Conservation (phyloP, 1,284 basidiomycete species). For the Apiotrichum laibachii region DNA sequence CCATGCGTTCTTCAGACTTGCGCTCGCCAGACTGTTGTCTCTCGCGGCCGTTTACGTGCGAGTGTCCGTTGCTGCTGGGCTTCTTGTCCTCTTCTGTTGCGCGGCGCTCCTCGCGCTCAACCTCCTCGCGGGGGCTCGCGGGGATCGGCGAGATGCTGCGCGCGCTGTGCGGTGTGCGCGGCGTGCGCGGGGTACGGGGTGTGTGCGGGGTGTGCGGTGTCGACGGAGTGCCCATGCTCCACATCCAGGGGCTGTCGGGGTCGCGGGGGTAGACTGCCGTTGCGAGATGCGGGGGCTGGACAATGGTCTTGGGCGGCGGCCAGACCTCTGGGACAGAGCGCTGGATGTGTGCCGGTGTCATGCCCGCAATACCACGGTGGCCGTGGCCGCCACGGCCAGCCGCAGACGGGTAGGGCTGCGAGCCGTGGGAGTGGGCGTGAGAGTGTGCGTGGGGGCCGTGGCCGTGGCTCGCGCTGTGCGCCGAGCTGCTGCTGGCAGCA, state of each 20-base stretch:
- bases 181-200: neutral
- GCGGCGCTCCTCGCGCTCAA: neutral
- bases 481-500: no score
- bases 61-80: neutral
- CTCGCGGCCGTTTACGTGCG: neutral
- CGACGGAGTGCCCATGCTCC: conserved; percentile 7
- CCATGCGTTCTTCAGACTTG: neutral
- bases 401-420: conserved; percentile 1
- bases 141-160: neutral
- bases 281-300: conserved; percentile 13
- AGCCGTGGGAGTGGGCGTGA: neutral
- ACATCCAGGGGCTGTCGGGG: conserved; percentile 27
- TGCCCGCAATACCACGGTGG: neutral
- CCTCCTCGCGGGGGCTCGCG: conserved; percentile 1
- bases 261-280: conserved; percentile 36
- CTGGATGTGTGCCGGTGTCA: neutral
- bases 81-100: neutral
- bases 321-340: conserved; percentile 29
- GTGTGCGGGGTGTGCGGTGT: neutral
- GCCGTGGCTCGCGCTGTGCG: neutral
- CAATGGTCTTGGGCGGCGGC: conserved; percentile 19
- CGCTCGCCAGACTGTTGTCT: no score
- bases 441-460: neutral
- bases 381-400: neutral
- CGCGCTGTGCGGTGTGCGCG: neutral